Percentiles rank a stretch among this genome's conserved stretches.
phyloP scores from a whole-genome alignment of 192 early-diverging fungal genomes.

The Paraglomus occultum region DNA sequence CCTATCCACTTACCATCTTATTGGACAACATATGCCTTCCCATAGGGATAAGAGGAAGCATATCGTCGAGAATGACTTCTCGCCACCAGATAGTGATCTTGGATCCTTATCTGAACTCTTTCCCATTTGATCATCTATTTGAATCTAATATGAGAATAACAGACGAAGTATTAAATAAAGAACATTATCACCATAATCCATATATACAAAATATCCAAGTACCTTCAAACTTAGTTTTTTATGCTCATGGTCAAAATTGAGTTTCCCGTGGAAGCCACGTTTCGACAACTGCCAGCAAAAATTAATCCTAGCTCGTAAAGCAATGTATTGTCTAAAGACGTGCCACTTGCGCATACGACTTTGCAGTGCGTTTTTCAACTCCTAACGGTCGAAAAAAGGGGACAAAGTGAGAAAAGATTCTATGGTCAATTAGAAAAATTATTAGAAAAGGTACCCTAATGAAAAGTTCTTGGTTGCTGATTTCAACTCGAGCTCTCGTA shows the following conservation, averaged over 20 bases:
- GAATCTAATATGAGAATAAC: slow-evolving; percentile 37
- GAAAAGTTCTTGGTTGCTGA: slow-evolving; percentile 48
- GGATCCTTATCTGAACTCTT: slow-evolving; percentile 72
- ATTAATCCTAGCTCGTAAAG: slow-evolving; percentile 65
- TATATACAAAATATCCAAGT: not conserved
- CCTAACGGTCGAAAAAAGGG: slow-evolving; percentile 26
- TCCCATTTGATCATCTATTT: slow-evolving; percentile 40
- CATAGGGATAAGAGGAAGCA: slow-evolving; percentile 92
- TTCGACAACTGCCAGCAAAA: slow-evolving; percentile 73
- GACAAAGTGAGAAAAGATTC: not conserved
- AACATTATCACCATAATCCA: not conserved
- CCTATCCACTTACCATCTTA: slow-evolving; percentile 62
- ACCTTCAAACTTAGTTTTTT: slow-evolving; percentile 61
- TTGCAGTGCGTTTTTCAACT: slow-evolving; percentile 55
- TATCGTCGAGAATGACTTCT: slow-evolving; percentile 95
- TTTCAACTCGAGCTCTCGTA: slow-evolving; percentile 50
- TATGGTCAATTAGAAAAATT: not conserved
- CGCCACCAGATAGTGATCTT: slow-evolving; percentile 92
- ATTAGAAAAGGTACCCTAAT: slow-evolving; percentile 38
- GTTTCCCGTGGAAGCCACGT: slow-evolving; percentile 79
- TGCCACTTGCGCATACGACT: slow-evolving; percentile 62
- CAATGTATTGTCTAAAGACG: slow-evolving; percentile 71
- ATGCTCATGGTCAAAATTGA: slow-evolving; percentile 72
- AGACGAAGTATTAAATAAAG: not conserved
- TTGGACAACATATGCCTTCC: slow-evolving; percentile 88